Base-by-base conservation (phyloP, 108 stramenopile genomes). In the Parietichytrium sp. region DNA sequence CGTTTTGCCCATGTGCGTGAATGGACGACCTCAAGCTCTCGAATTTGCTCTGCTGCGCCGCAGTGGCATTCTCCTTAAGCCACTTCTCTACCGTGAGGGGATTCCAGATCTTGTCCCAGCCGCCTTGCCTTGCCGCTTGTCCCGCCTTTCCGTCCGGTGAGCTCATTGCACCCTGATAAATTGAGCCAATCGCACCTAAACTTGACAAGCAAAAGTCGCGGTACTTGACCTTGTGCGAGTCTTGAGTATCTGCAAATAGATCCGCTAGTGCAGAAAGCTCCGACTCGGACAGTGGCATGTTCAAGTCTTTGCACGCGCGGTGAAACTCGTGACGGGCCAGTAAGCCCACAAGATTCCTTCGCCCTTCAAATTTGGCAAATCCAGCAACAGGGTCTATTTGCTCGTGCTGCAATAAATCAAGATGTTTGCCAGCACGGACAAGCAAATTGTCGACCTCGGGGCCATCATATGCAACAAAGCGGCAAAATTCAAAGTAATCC, bases 401-500 rank as follows among this genome's bases (percentile, higher is more conserved):
- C 4, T 72, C 61, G 10, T 42, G 20, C 61, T 72, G 61, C 61
- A 72, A 42, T 6, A 6, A 10, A 20, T 72, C 61, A n/a, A 72
- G 25, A 20, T 72, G 61, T 8, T 42, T 10, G 0, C 61, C 61
- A 7, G 61, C 61, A 25, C 61, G 61, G 8, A 72, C 61, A 1
- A 33, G 38, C 10, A 72, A 42, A 42, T 72, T 42, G 2, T 72
- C 61, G 20, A 72, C 25, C 33, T 72, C 61, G 3, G 61, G 20
- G 1, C 61, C 61, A 2, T 72, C 61, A 25, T 72, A 72, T 3
- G 36, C 61, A 25, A 72, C 45, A 42, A 72, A 72, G 42, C 61
- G 61, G 6, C 20, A 72, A 42, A 72, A 72, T 42, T 72, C 61
- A 72, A 72, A 72, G 20, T 72, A 72, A 42, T 72, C 61, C 15